Base-by-base conservation (phyloP, 2,329 filamentous ascomycete species). In the Penicillium freii region DNA sequence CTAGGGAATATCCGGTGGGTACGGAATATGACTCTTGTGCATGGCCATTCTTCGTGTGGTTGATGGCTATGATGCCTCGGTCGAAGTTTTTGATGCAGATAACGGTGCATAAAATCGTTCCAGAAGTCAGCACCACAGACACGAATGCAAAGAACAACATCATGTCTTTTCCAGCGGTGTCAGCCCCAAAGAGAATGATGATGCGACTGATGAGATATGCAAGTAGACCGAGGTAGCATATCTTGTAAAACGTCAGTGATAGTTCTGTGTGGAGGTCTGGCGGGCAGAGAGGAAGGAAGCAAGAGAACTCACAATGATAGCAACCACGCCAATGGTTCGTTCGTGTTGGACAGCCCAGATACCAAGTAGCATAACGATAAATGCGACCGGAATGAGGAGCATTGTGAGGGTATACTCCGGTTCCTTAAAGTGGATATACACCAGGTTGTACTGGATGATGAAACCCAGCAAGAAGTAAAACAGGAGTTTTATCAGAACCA, bases 141-240 rank as follows among this genome's bases (percentile, higher is more conserved):
- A 27, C 17, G 10, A 17, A 44, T 9, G 50, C 50, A 10, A 52
- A 44, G 23, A 52, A 40, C 5, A 52, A 23, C 50, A 52, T 52
- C 29, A 38, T 44, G 21, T 44, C 50, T 9, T 44, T 44, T 5
- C 50, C 50, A n/a, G 11, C 9, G 5, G 29, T 52, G 1, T 0
- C 1, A 21, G 29, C 4, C 10, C 9, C 29, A 36, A 23, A 19
- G 15, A 52, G 39, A 13, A 52, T n/a, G 5, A 52, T 11, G 15
- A 52, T 44, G 19, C 50, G 50, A 40, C 29, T 52, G 19, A 52
- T 44, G 5, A 43, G n/a, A 44, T 52, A 52, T 29, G 40, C 31
- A 7, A 50, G 17, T 21, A 50, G 23, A 10, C 48, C 48, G 10
- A 50, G 38, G 36, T 50, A 50, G 25, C 36, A 50, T 36, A 31